Evolutionary conservation across 1,284 basidiomycete species (phyloP).

Genomic region (Irpex sp.): DNA sequence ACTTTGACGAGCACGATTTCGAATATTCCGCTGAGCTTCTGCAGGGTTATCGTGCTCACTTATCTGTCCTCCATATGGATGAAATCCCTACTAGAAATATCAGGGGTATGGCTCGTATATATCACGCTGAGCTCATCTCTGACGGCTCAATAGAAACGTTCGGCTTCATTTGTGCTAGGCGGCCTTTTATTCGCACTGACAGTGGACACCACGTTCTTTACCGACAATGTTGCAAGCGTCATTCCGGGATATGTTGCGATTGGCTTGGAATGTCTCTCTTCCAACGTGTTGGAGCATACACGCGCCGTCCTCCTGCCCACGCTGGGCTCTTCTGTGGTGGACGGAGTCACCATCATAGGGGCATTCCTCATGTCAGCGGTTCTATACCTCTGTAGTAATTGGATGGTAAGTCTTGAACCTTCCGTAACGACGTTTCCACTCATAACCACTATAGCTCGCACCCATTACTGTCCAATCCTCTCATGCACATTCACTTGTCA

Average conservation of each 20-base stretch:
- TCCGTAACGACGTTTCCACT: not conserved
- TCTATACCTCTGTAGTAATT: conserved; percentile 55
- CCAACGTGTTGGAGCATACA: conserved; percentile 60
- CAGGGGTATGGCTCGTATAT: conserved; percentile 37
- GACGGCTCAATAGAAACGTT: conserved; percentile 16
- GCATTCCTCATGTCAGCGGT: conserved; percentile 60
- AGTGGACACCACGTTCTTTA: conserved; percentile 51
- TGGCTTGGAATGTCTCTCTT: conserved; percentile 51
- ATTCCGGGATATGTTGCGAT: conserved; percentile 66
- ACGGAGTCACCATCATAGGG: conserved; percentile 54
- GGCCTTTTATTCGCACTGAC: conserved; percentile 48
- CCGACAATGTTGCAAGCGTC: conserved; percentile 38
- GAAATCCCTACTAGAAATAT: conserved; percentile 43
- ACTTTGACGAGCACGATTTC: not conserved
- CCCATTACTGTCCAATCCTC: not conserved
- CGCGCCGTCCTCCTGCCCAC: conserved; percentile 52
- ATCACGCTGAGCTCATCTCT: not conserved
- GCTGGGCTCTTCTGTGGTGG: conserved; percentile 48
- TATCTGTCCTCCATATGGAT: conserved; percentile 68
- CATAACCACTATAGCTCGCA: not conserved
- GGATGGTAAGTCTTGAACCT: conserved; percentile 45
- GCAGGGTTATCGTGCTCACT: conserved; percentile 61
- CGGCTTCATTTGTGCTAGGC: conserved; percentile 38
- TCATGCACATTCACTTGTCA: not conserved
- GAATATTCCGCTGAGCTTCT: not conserved